Conservation (phyloP, 768 basidiomycete genomes). For the Tremella yokohamensis region DNA sequence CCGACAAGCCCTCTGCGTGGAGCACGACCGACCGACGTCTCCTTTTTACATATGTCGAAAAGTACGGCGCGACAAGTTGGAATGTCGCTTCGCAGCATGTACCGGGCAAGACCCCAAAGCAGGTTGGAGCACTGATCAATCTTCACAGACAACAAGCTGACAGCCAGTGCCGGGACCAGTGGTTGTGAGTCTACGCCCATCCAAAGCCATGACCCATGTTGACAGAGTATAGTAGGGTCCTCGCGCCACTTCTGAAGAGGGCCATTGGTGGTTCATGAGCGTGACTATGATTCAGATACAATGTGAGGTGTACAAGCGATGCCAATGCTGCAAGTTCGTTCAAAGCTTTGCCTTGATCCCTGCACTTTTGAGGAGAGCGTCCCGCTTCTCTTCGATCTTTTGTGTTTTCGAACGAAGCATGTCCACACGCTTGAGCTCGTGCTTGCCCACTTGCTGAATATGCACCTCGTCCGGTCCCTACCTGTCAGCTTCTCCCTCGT, state of each 20-base stretch:
- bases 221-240: too few relatives aligned
- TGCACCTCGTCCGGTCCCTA: constrained; percentile 65
- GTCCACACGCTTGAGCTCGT: constrained; percentile 76
- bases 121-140: too few relatives aligned
- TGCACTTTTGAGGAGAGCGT: too few relatives aligned
- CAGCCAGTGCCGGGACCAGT: constrained; percentile 1
- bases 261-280: too few relatives aligned
- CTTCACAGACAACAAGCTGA: neutral
- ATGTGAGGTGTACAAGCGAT: neutral
- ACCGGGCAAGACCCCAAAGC: neutral
- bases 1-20: neutral
- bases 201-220: too few relatives aligned
- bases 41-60: constrained; percentile 1
- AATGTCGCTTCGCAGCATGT: neutral
- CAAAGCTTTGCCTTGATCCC: too few relatives aligned
- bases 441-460: constrained; percentile 88
- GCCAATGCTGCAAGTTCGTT: too few relatives aligned
- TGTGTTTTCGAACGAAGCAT: constrained; percentile 51
- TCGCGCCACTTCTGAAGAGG: too few relatives aligned
- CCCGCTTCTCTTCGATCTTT: constrained; percentile 17
- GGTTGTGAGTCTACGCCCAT: neutral
- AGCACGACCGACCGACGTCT: neutral
- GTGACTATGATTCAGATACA: too few relatives aligned
- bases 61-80: constrained; percentile 5
- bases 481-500: constrained; percentile 13